Evolutionary conservation across 208 protist species (phyloP), one percentile per base, ranked within the genome.

Genomic region (Herpetomonas muscarum): DNA sequence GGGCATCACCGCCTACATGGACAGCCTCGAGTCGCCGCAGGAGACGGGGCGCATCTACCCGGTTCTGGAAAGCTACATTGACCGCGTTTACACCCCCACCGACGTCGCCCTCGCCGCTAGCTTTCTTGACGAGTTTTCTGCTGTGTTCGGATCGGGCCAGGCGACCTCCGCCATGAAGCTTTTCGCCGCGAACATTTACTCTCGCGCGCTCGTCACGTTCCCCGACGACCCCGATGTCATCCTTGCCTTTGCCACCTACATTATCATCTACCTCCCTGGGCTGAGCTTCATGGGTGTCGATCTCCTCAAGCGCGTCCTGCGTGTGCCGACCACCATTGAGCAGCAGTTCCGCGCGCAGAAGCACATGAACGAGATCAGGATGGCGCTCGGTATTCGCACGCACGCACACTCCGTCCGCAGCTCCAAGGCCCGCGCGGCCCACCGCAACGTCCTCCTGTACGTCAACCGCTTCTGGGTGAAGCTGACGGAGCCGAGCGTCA

Each of bases 401-500:
- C 62, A 74, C 24, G 62, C 59, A 5, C 67, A 68, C 41, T n/a
- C 4, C 24, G 17, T 59, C 30, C 61, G 53, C 48, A 61, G 55
- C 47, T 56, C 5, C 36, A 58, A 45, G 30, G 67, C 67, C 2
- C 62, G 50, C 32, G 9, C 24, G n/a, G 26, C 53, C n/a, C 67
- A 74, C 55, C 41, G 15, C 13, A 13, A 55, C 6, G 62, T 65
- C 15, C 51, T 70, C 42, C 29, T 36, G 48, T 32, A 25, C 9
- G 58, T 70, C 39, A 46, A 67, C 44, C 17, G 37, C 5, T 74
- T 70, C 49, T 74, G 67, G 63, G 22, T 28, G 25, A 44, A 59
- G 46, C 56, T 74, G 15, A 74, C 50, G n/a, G 67, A 74, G 56
- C 67, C 61, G 13, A 68, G 51, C 26, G 67, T 74, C n/a, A 65